Conservation (phyloP, 2,329 filamentous ascomycete genomes). For the Akanthomyces muscarius region DNA sequence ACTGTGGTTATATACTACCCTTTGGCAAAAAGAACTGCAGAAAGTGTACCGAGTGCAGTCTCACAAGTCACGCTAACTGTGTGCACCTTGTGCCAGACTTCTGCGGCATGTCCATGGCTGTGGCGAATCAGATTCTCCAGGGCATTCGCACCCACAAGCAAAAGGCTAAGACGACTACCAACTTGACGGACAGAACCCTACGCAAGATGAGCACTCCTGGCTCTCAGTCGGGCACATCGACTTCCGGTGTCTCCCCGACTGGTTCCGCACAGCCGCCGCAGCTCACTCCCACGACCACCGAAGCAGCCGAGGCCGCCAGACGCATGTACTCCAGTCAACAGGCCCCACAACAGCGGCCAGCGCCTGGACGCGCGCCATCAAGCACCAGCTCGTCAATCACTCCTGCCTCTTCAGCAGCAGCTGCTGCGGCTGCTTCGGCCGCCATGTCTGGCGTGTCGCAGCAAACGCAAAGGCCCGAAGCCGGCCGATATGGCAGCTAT, state of each 20-base stretch:
- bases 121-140: slow-evolving; percentile 87
- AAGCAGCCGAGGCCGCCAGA: slow-evolving; percentile 62
- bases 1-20: slow-evolving; percentile 93
- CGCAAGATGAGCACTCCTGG: slow-evolving; percentile 50
- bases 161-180: slow-evolving; percentile 45
- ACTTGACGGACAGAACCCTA: slow-evolving; percentile 63
- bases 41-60: slow-evolving; percentile 85
- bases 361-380: slow-evolving; percentile 50
- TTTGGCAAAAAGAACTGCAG: slow-evolving; percentile 93
- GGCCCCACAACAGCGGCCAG: slow-evolving; percentile 35
- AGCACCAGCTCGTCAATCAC: slow-evolving; percentile 31
- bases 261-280: slow-evolving; percentile 14
- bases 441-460: slow-evolving; percentile 52
- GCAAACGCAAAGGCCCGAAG: slow-evolving; percentile 33
- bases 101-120: slow-evolving; percentile 98
- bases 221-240: slow-evolving; percentile 35
- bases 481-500: slow-evolving; percentile 32
- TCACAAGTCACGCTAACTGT: slow-evolving; percentile 87
- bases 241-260: slow-evolving; percentile 23
- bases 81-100: slow-evolving; percentile 97
- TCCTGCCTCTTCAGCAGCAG: slow-evolving; percentile 18
- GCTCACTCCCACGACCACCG: slow-evolving; percentile 31
- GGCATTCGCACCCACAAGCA: slow-evolving; percentile 79
- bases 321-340: slow-evolving; percentile 53
- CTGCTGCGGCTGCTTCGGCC: slow-evolving; percentile 53